Evolutionary conservation across 2,329 filamentous ascomycete species (phyloP), one percentile per base, ranked within the genome.

Genomic region (Fusarium begoniae): DNA sequence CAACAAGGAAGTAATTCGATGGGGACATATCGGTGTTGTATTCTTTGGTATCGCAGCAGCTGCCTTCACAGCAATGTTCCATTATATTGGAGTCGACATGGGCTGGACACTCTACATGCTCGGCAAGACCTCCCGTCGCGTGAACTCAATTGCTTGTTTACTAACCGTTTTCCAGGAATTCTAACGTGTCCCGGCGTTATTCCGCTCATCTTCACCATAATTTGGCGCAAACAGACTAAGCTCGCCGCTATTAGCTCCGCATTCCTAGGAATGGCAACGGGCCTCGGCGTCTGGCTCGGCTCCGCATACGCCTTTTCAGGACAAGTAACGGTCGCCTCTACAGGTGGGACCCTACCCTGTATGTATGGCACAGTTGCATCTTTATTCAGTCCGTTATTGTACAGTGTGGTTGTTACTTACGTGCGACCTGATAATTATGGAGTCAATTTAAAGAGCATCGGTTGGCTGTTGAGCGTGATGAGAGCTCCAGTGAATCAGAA

Each of bases 21-120:
- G 85, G 80, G 87, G 84, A 44, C 87, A 89, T 64, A 84, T 85
- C 10, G 86, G 86, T 0, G 87, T 89, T 2, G 81, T 89, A 0
- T 12, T 58, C 1, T 58, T 50, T n/a, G 56, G 41, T 0, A 2
- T 58, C 0, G 20, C 4, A 5, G 43, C 56, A 20, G 56, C 56
- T 0, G 56, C 40, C 0, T 58, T 58, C 12, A 58, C 41, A 15
- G 56, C 41, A 4, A 58, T 58, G 32, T 58, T 58, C 24, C 41
- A 38, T 4, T 58, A 58, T 6, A 58, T 50, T 1, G 41, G 56
- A 15, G 43, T 58, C 0, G 55, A 58, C 0, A 58, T 58, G 55
- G 55, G 55, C 14, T 58, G 41, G 55, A 58, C 55, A 4, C 55
- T 58, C 6, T 58, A 50, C 24, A 50, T 58, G 41, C 56, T 58